These are phyloP conservation scores for Taphrina deformans DNA, from an alignment of 1,139 yeast genomes.

Conservation along the genomic window DNA sequence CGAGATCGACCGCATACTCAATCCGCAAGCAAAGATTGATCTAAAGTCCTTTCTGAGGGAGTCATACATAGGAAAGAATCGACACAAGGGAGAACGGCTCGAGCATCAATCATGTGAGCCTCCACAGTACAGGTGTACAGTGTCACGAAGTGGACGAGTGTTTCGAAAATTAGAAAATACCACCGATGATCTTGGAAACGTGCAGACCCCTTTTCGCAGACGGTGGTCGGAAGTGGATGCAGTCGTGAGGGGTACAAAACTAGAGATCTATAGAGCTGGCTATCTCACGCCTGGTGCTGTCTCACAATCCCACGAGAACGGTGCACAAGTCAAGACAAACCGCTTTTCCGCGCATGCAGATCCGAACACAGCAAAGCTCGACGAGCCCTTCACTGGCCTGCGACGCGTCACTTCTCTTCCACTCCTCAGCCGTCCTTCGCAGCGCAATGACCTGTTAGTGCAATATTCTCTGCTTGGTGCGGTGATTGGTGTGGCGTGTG, in stretches of 20 bases:
- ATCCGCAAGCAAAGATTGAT: conserved; percentile 10
- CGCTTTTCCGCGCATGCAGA: neutral
- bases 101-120: neutral
- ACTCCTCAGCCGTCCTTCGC: neutral
- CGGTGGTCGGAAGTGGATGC: conserved; percentile 7
- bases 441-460: neutral
- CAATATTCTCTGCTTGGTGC: conserved; percentile 27
- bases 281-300: neutral
- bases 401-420: neutral
- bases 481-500: conserved; percentile 60
- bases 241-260: conserved; percentile 19
- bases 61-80: neutral
- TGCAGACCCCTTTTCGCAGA: conserved; percentile 21
- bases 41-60: neutral
- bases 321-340: neutral
- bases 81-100: neutral
- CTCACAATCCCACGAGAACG: neutral
- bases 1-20: neutral
- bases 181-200: neutral
- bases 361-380: neutral
- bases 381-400: neutral
- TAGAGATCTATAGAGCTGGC: conserved; percentile 10
- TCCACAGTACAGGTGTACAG: conserved; percentile 24
- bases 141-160: conserved; percentile 17
- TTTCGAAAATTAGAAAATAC: conserved; percentile 20